Conservation (phyloP, 2,329 filamentous ascomycete genomes). For the Colletotrichum phormii region DNA sequence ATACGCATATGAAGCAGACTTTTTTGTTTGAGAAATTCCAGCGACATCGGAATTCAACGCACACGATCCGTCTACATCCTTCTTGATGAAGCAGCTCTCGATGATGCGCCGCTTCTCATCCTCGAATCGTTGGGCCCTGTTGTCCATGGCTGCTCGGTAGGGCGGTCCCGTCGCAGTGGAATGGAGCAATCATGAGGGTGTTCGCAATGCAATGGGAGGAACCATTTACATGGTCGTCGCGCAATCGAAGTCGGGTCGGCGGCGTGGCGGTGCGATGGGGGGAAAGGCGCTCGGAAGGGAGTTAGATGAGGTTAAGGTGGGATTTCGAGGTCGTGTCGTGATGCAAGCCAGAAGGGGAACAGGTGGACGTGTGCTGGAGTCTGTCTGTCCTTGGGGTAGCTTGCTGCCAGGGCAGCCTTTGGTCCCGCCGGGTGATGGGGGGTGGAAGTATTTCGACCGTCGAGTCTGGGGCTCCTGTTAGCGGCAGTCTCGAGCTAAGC, state of each 20-base stretch:
- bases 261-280: background rate
- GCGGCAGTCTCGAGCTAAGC: background rate
- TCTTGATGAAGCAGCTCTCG: slow-evolving; percentile 93
- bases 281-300: background rate
- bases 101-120: slow-evolving; percentile 96
- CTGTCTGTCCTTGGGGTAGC: slow-evolving; percentile 25
- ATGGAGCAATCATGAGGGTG: slow-evolving; percentile 33
- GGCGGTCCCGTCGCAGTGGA: slow-evolving; percentile 30
- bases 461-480: slow-evolving; percentile 24
- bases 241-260: slow-evolving; percentile 1
- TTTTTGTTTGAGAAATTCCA: background rate
- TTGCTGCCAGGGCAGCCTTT: slow-evolving; percentile 30
- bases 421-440: slow-evolving; percentile 10
- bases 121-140: slow-evolving; percentile 86
- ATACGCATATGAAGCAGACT: background rate
- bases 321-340: slow-evolving; percentile 34
- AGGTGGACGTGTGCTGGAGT: slow-evolving; percentile 22
- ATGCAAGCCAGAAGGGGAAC: slow-evolving; percentile 31
- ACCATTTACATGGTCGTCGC: slow-evolving; percentile 30
- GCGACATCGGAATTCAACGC: slow-evolving; percentile 52
- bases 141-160: slow-evolving; percentile 38
- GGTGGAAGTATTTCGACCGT: slow-evolving; percentile 19
- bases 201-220: slow-evolving; percentile 18
- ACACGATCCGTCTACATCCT: slow-evolving; percentile 88
- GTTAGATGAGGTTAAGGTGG: slow-evolving; percentile 14